Base-by-base conservation (phyloP, 1,139 yeast genomes). In the Groenewaldozyma sp. region DNA sequence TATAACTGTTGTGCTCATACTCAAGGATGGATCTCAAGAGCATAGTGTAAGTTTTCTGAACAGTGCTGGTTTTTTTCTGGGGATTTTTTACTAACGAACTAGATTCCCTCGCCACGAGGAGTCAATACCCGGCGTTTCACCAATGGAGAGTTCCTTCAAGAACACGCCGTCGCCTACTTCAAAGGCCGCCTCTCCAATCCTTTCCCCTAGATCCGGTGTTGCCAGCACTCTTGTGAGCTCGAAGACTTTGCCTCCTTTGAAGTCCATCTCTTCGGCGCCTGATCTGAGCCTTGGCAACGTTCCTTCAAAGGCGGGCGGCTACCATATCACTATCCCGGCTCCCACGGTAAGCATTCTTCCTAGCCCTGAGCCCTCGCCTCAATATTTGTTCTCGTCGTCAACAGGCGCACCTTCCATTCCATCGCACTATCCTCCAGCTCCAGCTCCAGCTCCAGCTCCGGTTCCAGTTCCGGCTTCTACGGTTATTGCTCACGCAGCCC, bases 281-380 rank as follows among this genome's bases (percentile, higher is more conserved):
- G n/a, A n/a, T n/a, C n/a, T n/a, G n/a, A n/a, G n/a, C n/a, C n/a
- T n/a, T n/a, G n/a, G n/a, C n/a, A n/a, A n/a, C n/a, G 31, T n/a
- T 28, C 40, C 40, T 18, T 36, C 40, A 16, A 33, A 33, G 14
- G 40, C 36, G 13, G 24, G 32, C 40, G 4, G 32, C 40, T 6
- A 37, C 40, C 2, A 33, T 37, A n/a, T n/a, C n/a, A n/a, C n/a
- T n/a, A n/a, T n/a, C n/a, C n/a, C n/a, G n/a, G n/a, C n/a, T n/a
- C n/a, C n/a, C n/a, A n/a, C n/a, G n/a, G n/a, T n/a, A n/a, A n/a
- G 7, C 11, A 13, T 27, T 27, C 11, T 27, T 6, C 31, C 31
- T 17, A 27, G 31, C 11, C 31, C 31, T 10, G 31, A 27, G 11
- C 31, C 31, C 5, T 27, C 31, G 7, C 31, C 31, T 13, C 31